Conservation (phyloP, 2,329 filamentous ascomycete species). For the Sclerotiophoma versabilis region DNA sequence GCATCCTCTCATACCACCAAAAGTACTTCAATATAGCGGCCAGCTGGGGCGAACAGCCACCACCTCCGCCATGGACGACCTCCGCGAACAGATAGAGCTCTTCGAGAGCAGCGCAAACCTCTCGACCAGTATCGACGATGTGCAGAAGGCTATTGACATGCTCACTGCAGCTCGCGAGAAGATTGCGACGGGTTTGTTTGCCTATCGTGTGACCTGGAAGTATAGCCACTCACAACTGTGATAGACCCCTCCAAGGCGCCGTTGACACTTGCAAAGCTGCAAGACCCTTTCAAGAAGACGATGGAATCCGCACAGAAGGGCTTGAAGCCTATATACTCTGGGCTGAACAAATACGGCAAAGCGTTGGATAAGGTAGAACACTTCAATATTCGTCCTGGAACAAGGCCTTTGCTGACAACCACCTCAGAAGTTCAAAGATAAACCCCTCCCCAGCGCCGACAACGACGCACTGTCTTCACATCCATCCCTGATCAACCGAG, state of each 20-base stretch:
- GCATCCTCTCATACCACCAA: not conserved
- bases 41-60: slow-evolving; percentile 3
- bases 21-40: not conserved
- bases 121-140: slow-evolving; percentile 74
- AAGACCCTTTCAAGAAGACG: slow-evolving; percentile 81
- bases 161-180: slow-evolving; percentile 76
- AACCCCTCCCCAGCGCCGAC: slow-evolving; percentile 75
- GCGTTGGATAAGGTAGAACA: slow-evolving; percentile 76
- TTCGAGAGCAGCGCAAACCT: slow-evolving; percentile 74
- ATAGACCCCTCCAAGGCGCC: slow-evolving; percentile 73
- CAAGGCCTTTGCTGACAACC: not conserved
- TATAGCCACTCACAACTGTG: slow-evolving; percentile 23
- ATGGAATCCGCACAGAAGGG: slow-evolving; percentile 83
- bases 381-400: not conserved
- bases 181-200: slow-evolving; percentile 66
- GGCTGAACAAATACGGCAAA: slow-evolving; percentile 83
- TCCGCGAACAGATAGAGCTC: slow-evolving; percentile 77
- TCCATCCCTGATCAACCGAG: slow-evolving; percentile 81
- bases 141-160: slow-evolving; percentile 81
- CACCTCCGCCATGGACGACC: slow-evolving; percentile 61
- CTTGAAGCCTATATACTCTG: slow-evolving; percentile 82
- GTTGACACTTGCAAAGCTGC: slow-evolving; percentile 80
- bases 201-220: slow-evolving; percentile 3
- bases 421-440: slow-evolving; percentile 65
- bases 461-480: slow-evolving; percentile 81